Conservation (phyloP, 2,329 filamentous ascomycete species). For the Lasiodiplodia citricola region DNA sequence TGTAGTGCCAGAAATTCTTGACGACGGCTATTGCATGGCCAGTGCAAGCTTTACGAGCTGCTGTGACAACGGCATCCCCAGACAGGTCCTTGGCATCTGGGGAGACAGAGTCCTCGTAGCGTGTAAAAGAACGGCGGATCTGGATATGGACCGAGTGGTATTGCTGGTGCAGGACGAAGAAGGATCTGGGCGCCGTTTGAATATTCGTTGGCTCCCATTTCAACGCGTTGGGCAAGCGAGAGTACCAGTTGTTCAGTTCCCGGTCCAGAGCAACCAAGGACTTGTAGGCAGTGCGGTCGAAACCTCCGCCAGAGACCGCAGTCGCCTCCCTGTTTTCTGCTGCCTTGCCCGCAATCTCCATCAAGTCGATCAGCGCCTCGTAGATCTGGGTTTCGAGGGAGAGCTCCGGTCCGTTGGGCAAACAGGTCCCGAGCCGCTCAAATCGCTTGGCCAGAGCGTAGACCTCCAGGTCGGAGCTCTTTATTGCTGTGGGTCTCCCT, state of each 20-base stretch:
- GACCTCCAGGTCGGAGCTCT: conserved; percentile 57
- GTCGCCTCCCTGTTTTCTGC: conserved; percentile 42
- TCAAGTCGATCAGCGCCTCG: conserved; percentile 60
- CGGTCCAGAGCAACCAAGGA: conserved; percentile 59
- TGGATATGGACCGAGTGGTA: conserved; percentile 61
- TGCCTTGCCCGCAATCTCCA: conserved; percentile 58
- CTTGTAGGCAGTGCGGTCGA: conserved; percentile 56
- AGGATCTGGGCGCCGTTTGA: conserved; percentile 46
- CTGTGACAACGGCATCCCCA: conserved; percentile 51
- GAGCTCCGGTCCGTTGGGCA: conserved; percentile 41
- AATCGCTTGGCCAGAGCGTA: conserved; percentile 55
- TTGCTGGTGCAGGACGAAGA: conserved; percentile 62
- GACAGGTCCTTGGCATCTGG: conserved; percentile 43
- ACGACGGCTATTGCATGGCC: conserved; percentile 61
- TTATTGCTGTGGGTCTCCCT: conserved; percentile 60
- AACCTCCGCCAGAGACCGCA: conserved; percentile 37
- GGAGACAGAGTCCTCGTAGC: conserved; percentile 51
- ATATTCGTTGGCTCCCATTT: conserved; percentile 45
- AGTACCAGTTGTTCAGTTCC: conserved; percentile 62
- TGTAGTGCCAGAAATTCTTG: conserved; percentile 61
- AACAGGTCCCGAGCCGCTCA: conserved; percentile 49
- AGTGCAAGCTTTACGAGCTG: conserved; percentile 60
- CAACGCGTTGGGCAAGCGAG: conserved; percentile 54
- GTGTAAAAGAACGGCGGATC: conserved; percentile 60
- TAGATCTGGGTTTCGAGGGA: conserved; percentile 52